Base-by-base conservation (phyloP, 441 rosid genomes). In the Adansonia gregorii region DNA sequence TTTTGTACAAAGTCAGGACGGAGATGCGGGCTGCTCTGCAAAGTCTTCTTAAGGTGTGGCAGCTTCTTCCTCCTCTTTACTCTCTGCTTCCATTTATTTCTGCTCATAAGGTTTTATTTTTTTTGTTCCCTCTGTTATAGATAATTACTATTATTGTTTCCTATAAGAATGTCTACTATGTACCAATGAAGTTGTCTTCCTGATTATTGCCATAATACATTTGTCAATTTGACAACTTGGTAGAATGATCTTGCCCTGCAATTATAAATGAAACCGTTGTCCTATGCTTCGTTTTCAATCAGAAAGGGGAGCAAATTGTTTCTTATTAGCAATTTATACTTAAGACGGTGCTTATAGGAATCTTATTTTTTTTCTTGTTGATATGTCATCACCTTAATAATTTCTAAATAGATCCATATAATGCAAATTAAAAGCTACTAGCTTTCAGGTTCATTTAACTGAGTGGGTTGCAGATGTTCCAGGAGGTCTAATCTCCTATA, bases 11-110 rank as follows among this genome's bases (percentile, higher is more conserved):
- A 83, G 87, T 95, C 77, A 89, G 90, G 85, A 84, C 85, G 71
- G 98, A 94, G 88, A 89, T 91, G 97, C 92, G 94, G 48, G 87
- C 88, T 70, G 84, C 93, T 54, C 79, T 92, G 76, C 91, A 88
- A 59, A 88, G 83, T 86, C 97, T 95, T 80, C 83, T 95, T 70
- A 95, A 89, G 97, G 98, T 94, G 78, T 75, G 27, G 3, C 63
- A 7, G 61, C 78, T 75, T 78, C 59, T 67, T 54, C 20, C 9
- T 31, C 52, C 27, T 4, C 54, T 39, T 17, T 69, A 64, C 61
- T 64, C 35, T 49, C 43, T 63, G 39, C 70, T 45, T 45, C 55
- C 3, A 46, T 59, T 56, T 43, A 15, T 39, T 45, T 22, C 4
- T 41, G 8, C 67, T 22, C 3, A 10, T 41, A 20, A 15, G 69